Percentiles rank a stretch among this genome's conserved stretches.
These are phyloP conservation scores for Claviceps lovelessii DNA, from an alignment of 2,329 filamentous ascomycete genomes.

Conservation along the genomic window DNA sequence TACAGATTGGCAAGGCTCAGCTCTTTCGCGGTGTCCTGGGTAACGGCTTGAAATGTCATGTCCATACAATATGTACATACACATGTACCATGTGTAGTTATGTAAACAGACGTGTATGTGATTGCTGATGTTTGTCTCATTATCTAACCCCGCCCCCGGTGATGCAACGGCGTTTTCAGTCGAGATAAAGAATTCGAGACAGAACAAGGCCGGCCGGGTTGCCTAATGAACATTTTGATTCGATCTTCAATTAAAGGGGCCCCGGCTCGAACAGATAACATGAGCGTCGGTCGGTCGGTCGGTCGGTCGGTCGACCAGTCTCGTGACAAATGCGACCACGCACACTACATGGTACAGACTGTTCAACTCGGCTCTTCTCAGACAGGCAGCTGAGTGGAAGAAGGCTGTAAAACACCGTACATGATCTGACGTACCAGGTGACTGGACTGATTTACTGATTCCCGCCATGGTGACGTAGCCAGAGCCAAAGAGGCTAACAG, in stretches of 20 bases:
- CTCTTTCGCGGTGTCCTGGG: neutral
- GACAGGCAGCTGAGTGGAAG: neutral
- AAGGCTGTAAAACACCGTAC: no score
- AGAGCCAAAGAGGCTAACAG: neutral
- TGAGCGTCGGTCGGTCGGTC: no score
- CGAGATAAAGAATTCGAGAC: neutral
- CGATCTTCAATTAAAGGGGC: neutral
- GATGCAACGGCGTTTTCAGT: neutral
- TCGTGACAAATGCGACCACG: neutral
- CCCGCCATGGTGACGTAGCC: neutral
- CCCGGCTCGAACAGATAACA: neutral
- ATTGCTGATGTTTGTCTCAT: neutral
- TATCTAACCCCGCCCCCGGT: no score
- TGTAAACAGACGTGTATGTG: neutral
- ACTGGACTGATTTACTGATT: no score
- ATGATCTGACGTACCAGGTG: no score
- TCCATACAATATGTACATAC: no score
- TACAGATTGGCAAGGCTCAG: neutral
- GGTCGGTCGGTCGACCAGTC: neutral
- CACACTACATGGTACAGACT: neutral
- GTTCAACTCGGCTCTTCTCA: neutral
- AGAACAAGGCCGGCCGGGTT: neutral
- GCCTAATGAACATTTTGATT: neutral
- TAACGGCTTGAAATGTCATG: neutral
- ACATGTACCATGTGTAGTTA: no score